These are phyloP conservation scores for Guadua angustifolia DNA, from an alignment of 176 grass and related monocot species.

Conservation along the genomic window DNA sequence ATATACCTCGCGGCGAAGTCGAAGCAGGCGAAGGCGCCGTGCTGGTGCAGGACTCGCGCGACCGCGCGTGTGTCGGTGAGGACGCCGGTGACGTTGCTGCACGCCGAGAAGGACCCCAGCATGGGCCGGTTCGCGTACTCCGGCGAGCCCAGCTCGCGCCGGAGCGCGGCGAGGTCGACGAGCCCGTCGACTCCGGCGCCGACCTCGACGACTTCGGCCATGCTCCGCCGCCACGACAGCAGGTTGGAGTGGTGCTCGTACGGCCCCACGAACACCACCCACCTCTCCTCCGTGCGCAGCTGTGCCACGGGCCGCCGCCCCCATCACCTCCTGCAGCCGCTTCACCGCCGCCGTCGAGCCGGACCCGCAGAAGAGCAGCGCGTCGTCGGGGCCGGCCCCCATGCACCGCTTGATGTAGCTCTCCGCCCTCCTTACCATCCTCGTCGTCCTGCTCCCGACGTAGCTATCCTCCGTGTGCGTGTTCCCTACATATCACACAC, in stretches of 20 bases:
- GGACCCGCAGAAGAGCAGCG: slow-evolving; percentile 75
- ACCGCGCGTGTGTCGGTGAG: slow-evolving; percentile 59
- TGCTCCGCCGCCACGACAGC: slow-evolving; percentile 80
- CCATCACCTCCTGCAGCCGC: slow-evolving; percentile 85
- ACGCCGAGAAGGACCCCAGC: slow-evolving; percentile 85
- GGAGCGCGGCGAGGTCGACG: slow-evolving; percentile 58
- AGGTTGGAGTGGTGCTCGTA: slow-evolving; percentile 96
- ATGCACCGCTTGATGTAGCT: slow-evolving; percentile 79
- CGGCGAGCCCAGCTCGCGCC: slow-evolving; percentile 16
- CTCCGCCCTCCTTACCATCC: slow-evolving; percentile 47
- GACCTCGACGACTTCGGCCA: slow-evolving; percentile 74
- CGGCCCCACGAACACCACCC: slow-evolving; percentile 79
- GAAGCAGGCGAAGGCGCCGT: slow-evolving; percentile 84
- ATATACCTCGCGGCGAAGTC: slow-evolving; percentile 92
- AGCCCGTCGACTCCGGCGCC: slow-evolving; percentile 52
- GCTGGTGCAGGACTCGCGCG: slow-evolving; percentile 61
- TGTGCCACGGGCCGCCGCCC: slow-evolving; percentile 36
- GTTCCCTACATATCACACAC: slow-evolving; percentile 51
- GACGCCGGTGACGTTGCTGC: slow-evolving; percentile 87
- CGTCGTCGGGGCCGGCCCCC: slow-evolving; percentile 58
- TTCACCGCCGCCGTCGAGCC: slow-evolving; percentile 71
- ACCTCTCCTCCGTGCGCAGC: slow-evolving; percentile 59
- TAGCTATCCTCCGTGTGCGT: slow-evolving; percentile 90
- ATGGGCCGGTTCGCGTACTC: slow-evolving; percentile 56
- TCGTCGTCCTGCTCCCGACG: slow-evolving; percentile 69